These are phyloP conservation scores for Heliamphora pulchella DNA, from an alignment of 179 eudicot genomes.

Conservation along the genomic window DNA sequence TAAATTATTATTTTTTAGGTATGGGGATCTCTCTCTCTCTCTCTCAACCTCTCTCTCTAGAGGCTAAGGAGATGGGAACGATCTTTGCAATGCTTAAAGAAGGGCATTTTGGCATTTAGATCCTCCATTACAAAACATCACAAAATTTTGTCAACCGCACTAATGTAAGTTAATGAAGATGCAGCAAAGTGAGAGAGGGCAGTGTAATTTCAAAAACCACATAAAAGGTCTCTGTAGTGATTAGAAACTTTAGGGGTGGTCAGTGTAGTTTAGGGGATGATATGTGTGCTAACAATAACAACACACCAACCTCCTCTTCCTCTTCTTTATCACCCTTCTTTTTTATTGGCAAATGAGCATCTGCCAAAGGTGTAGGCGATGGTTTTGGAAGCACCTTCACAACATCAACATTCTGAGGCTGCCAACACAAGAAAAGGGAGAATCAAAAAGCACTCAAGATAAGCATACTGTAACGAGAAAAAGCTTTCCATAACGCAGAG, in stretches of 20 bases:
- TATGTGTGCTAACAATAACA: not conserved
- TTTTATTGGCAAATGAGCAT: conserved; percentile 32
- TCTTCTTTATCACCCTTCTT: conserved; percentile 28
- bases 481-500: not conserved
- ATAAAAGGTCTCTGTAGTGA: not conserved
- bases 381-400: conserved; percentile 72
- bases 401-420: conserved; percentile 56
- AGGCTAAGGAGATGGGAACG: too few relatives aligned
- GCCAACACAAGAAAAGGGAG: conserved; percentile 14
- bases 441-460: conserved; percentile 2
- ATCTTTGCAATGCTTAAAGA: not conserved
- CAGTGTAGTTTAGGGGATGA: not conserved
- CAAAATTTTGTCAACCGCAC: not conserved
- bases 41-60: too few relatives aligned
- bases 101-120: not conserved
- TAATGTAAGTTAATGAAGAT: not conserved
- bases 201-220: not conserved
- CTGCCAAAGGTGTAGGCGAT: conserved; percentile 39
- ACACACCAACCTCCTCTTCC: conserved; percentile 44
- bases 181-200: not conserved
- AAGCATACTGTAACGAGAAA: conserved; percentile 1
- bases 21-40: too few relatives aligned
- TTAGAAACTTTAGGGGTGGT: not conserved
- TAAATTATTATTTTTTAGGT: too few relatives aligned
- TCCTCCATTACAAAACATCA: not conserved